phyloP scores from a whole-genome alignment of 331 rosid genomes.

The Telfairia occidentalis region DNA sequence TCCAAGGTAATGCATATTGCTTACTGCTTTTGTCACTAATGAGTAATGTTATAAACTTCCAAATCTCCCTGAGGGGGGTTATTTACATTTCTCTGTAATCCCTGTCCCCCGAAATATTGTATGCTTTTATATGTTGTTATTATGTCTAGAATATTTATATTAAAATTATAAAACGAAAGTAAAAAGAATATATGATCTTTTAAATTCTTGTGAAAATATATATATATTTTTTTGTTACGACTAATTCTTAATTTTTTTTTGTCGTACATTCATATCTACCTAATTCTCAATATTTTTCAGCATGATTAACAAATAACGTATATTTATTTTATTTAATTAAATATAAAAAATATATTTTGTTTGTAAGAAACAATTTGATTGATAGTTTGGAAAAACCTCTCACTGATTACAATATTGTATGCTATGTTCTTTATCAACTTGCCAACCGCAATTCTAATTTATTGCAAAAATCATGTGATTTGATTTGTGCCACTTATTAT shows the following conservation, averaged over 20 bases:
- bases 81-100: not conserved
- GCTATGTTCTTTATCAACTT: not conserved
- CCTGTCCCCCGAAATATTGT: not conserved
- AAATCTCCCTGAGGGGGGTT: not conserved
- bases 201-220: not conserved
- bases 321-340: not conserved
- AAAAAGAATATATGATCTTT: no score
- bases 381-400: no score
- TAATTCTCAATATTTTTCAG: not conserved
- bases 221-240: not conserved
- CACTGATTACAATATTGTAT: no score
- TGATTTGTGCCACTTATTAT: not conserved
- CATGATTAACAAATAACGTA: not conserved
- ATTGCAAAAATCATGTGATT: not conserved
- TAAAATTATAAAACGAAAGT: no score
- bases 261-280: not conserved
- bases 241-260: not conserved
- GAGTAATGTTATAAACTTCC: not conserved
- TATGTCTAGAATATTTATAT: no score
- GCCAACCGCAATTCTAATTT: not conserved
- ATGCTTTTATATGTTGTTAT: not conserved
- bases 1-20: slow-evolving; percentile 50
- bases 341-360: no score
- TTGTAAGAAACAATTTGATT: no score
- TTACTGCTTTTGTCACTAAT: not conserved